Evolutionary conservation across 306 rosid genomes (phyloP).

Genomic region (Trifolium repens): DNA sequence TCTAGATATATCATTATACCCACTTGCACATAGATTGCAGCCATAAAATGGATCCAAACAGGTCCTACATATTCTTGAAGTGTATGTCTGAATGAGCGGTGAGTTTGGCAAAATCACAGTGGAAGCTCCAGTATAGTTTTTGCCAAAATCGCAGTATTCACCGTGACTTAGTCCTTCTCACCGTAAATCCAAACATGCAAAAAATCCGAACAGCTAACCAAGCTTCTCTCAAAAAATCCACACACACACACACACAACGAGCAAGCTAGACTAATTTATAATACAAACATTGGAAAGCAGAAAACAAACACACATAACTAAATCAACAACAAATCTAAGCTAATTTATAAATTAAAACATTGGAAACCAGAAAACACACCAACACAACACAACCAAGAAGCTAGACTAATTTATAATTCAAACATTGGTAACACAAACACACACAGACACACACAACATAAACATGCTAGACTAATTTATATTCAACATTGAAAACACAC

Average conservation of each 20-base stretch:
- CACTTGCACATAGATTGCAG: constrained; percentile 16
- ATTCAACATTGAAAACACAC: constrained; percentile 34
- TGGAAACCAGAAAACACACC: constrained; percentile 27
- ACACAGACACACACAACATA: background rate
- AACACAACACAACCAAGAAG: constrained; percentile 8
- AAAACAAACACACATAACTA: background rate
- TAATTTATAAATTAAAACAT: constrained; percentile 38
- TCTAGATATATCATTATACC: background rate
- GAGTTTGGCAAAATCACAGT: background rate
- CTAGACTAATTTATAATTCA: constrained; percentile 31
- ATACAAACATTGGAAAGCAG: constrained; percentile 38
- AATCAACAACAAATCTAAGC: background rate
- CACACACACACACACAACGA: constrained; percentile 1
- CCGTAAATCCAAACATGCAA: too few species aligned
- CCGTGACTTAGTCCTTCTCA: too few species aligned
- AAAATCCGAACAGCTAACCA: background rate
- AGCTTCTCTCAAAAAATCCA: background rate
- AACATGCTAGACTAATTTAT: constrained; percentile 33
- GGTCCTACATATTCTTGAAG: background rate
- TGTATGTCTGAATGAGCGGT: background rate
- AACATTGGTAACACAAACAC: constrained; percentile 30
- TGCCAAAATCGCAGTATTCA: too few species aligned
- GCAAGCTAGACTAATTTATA: constrained; percentile 25
- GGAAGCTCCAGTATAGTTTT: too few species aligned
- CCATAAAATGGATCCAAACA: background rate